Evolutionary conservation across 2,329 filamentous ascomycete genomes (phyloP), one percentile per base, ranked within the genome.

Genomic region (Gaeumannomyces tritici): DNA sequence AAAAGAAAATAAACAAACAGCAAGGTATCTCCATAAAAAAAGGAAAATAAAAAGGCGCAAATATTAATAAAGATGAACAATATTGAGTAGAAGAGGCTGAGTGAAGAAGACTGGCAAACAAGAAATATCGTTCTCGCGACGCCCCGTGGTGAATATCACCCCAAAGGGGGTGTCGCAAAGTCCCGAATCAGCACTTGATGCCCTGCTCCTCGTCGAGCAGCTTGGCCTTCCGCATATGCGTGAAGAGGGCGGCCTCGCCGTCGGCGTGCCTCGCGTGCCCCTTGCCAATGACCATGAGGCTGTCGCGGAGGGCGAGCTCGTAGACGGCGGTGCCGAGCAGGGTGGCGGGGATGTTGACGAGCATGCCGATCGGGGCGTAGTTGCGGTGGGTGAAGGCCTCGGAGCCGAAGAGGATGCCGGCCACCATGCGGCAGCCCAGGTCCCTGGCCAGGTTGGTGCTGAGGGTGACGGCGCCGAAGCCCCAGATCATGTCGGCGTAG

Each of bases 371-470:
- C 70, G 81, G 81, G 13, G 60, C 28, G 63, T 68, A 68, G 54
- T 65, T 63, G 56, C 63, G 63, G 12, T 27, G 42, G 3, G 65
- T 66, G 64, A 66, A 68, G 18, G 66, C 66, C 60, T 66, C 66
- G n/a, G 57, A 59, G 8, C 66, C 66, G 47, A 66, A 68, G 71
- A 85, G 84, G 64, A 85, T 84, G 21, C 81, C 80, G 7, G 80
- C 82, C 1, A 85, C 83, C 29, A 85, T 79, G 24, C 83, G 78
- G 1, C 81, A 80, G n/a, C 83, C 83, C 18, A 86, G 73, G 68
- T 86, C 83, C 67, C 83, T 74, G 13, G 83, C 83, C 35, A 83
- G 69, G 70, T 87, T 87, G 18, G 82, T 84, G 54, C 74, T 77
- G 66, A 85, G 80, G 15, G 80, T 82, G 58, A 82, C 75, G 63